phyloP scores from a whole-genome alignment of 2,329 filamentous ascomycete species.

The Metarhizium guizhouense region DNA sequence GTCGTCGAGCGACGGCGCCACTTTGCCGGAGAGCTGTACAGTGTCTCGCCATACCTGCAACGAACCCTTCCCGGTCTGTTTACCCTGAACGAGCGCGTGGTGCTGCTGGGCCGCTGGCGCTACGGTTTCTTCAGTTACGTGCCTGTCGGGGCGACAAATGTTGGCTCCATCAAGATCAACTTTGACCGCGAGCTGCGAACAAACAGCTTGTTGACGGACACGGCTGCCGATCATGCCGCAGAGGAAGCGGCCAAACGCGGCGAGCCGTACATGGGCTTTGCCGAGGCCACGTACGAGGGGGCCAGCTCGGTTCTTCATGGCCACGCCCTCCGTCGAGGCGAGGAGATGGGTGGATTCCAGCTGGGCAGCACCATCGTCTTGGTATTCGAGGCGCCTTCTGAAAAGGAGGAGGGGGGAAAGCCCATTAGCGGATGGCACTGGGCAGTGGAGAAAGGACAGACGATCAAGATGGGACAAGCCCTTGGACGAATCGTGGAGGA shows the following conservation, averaged over 20 bases:
- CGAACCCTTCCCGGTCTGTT: slow-evolving; percentile 88
- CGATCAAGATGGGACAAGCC: slow-evolving; percentile 79
- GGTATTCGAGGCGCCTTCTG: slow-evolving; percentile 85
- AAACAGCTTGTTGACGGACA: slow-evolving; percentile 88
- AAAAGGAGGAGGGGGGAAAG: slow-evolving; percentile 41
- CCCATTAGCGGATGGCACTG: slow-evolving; percentile 70
- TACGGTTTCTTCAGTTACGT: slow-evolving; percentile 97
- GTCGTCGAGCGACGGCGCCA: slow-evolving; percentile 92
- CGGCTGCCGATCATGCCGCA: slow-evolving; percentile 77
- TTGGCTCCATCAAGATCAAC: slow-evolving; percentile 93
- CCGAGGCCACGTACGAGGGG: slow-evolving; percentile 78
- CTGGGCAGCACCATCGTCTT: slow-evolving; percentile 90
- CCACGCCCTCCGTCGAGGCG: slow-evolving; percentile 74
- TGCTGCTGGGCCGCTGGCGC: slow-evolving; percentile 86
- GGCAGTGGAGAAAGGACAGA: slow-evolving; percentile 79
- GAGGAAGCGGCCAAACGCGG: slow-evolving; percentile 67
- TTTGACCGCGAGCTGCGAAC: slow-evolving; percentile 92
- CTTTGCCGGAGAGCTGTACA: slow-evolving; percentile 93
- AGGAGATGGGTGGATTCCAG: slow-evolving; percentile 98
- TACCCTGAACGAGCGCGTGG: slow-evolving; percentile 92
- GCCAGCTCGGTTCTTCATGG: slow-evolving; percentile 74
- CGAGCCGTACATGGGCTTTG: slow-evolving; percentile 81
- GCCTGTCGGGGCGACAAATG: slow-evolving; percentile 93
- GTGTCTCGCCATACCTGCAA: slow-evolving; percentile 90
- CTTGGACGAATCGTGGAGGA: slow-evolving; percentile 64